Evolutionary conservation across 805 yeast species (phyloP), one percentile per base, ranked within the genome.

Genomic region (Nakazawaea holstii): DNA sequence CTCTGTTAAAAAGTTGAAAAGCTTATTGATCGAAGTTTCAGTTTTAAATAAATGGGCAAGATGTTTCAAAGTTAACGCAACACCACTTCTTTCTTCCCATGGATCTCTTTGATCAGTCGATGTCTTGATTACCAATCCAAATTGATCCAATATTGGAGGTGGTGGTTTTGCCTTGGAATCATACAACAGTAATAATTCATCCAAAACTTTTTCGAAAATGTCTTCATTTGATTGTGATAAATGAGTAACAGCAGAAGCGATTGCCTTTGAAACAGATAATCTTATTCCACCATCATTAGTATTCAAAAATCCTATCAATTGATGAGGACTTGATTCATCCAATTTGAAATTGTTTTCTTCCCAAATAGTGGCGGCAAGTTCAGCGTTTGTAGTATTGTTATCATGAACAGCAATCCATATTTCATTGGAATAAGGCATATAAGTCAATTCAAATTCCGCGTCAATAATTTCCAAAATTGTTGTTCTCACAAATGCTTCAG

Each of bases 1-100:
- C 14, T 76, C 69, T n/a, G 84, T 77, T 46, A 88, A 66, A 61
- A 87, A 88, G 20, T 65, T 62, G 56, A 90, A 77, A n/a, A 88
- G 62, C 28, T 64, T 59, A 10, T 74, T 73, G 33, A 88, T 77
- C 7, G 75, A 65, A 1, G 62, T 59, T 2, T 67, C 57, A 10
- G 58, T 54, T 29, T 68, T 67, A 29, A 81, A 67, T 27, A 66
- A 55, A 0, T 80, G 72, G 1, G 88, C 74, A 31, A 84, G 64
- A 37, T 76, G 71, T 51, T 77, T 77, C 46, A 90, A 64, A 0
- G 90, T 65, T 20, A 82, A 66, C 0, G 97, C 95, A 49, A 84
- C 71, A 28, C 97, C 95, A 52, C 91, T 79, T 60, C 99, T 75
- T 32, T 75, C 76, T 59, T 87, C 94, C 95, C 97, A 91, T 2